These are phyloP conservation scores for Microcos paniculata DNA, from an alignment of 345 rosid species.

Conservation along the genomic window DNA sequence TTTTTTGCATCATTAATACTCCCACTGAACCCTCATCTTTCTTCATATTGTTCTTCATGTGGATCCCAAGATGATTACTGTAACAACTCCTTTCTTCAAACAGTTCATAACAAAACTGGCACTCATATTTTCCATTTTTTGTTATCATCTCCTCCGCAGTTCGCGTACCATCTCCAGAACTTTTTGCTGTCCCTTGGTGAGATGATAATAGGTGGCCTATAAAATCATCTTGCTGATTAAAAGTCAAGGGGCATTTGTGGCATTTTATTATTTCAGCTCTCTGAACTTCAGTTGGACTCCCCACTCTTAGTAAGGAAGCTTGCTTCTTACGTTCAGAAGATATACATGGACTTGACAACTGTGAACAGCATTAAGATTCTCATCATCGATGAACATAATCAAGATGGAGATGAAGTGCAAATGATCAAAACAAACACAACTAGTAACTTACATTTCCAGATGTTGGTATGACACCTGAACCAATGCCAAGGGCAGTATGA, in stretches of 20 bases:
- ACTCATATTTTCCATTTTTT: conserved; percentile 47
- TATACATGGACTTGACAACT: conserved; percentile 23
- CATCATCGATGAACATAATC: conserved; percentile 23
- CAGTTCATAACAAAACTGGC: conserved; percentile 43
- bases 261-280: conserved; percentile 32
- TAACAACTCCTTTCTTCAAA: conserved; percentile 43
- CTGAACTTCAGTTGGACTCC: conserved; percentile 18
- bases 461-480: conserved; percentile 19
- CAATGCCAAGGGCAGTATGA: conserved; percentile 23
- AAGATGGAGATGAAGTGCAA: conserved; percentile 13
- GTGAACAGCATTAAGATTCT: conserved; percentile 23
- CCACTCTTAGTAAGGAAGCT: conserved; percentile 15
- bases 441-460: conserved; percentile 37
- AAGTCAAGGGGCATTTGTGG: conserved; percentile 46
- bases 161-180: conserved; percentile 21
- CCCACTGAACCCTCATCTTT: conserved; percentile 34
- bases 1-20: not conserved
- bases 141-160: conserved; percentile 24
- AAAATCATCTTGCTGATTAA: conserved; percentile 38
- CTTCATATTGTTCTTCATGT: conserved; percentile 40
- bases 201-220: conserved; percentile 41
- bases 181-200: conserved; percentile 35
- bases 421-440: conserved; percentile 5
- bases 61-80: conserved; percentile 47
- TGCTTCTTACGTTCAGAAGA: conserved; percentile 27